A percentile compares a stretch with the other conserved stretches of the same genome.
Evolutionary conservation across 345 rosid genomes (phyloP).

Genomic region (Garcia nutans): DNA sequence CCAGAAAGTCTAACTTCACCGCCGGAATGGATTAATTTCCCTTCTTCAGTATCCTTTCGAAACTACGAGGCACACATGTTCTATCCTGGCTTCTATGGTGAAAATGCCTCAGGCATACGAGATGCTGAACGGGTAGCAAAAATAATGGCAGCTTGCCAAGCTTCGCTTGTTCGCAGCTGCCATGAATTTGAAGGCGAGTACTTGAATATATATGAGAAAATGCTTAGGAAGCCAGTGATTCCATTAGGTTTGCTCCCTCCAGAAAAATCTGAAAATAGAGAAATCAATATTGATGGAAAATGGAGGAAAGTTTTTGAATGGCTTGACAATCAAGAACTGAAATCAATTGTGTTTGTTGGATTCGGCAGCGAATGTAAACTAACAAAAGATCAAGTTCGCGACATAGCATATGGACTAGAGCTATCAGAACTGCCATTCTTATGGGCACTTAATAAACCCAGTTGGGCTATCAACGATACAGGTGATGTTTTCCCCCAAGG

Average conservation of each 20-base stretch:
- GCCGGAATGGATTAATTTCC: conserved; percentile 21
- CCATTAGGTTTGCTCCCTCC: conserved; percentile 24
- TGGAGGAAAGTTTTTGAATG: conserved; percentile 9
- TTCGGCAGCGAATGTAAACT: conserved; percentile 43
- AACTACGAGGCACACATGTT: background rate
- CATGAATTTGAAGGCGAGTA: conserved; percentile 22
- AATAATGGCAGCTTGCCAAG: background rate
- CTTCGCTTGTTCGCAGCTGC: conserved; percentile 22
- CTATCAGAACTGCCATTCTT: conserved; percentile 28
- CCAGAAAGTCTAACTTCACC: conserved; percentile 15
- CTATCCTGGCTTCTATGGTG: background rate
- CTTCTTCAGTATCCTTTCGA: conserved; percentile 19
- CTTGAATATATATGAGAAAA: conserved; percentile 2
- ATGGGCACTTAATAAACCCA: conserved; percentile 29
- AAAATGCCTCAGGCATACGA: conserved; percentile 19
- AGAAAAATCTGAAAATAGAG: conserved; percentile 5
- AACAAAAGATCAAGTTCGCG: conserved; percentile 26
- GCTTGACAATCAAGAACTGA: conserved; percentile 29
- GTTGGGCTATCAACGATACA: conserved; percentile 7
- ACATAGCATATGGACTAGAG: conserved; percentile 34
- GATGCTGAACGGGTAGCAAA: conserved; percentile 5
- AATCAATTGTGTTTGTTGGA: conserved; percentile 36
- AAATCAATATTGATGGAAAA: background rate
- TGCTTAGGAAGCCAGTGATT: conserved; percentile 5
- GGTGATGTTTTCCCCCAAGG: conserved; percentile 12